phyloP scores from a whole-genome alignment of 352 stramenopile species.

The Pythium diclinum region DNA sequence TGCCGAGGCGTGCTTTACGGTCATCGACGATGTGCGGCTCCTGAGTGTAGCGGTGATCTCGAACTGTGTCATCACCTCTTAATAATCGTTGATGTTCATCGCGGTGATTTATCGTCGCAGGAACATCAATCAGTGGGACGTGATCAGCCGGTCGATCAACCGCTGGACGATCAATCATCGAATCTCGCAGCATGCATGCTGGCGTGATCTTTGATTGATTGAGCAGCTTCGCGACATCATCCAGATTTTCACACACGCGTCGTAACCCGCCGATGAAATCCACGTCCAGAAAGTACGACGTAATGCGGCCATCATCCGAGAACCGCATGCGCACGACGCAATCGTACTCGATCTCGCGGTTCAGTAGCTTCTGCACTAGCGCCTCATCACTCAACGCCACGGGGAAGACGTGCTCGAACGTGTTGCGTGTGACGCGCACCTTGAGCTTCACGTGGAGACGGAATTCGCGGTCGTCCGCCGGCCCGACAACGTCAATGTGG shows the following conservation, averaged over 20 bases:
- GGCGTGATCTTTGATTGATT: constrained; percentile 2
- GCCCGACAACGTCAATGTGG: constrained; percentile 10
- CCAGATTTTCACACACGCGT: constrained; percentile 4
- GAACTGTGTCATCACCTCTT: neutral
- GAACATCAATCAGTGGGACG: neutral
- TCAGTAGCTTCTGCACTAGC: constrained; percentile 10
- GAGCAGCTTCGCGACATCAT: constrained; percentile 15
- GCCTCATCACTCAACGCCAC: constrained; percentile 6
- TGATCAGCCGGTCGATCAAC: no score
- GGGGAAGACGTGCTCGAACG: constrained; percentile 19
- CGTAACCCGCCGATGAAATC: constrained; percentile 13
- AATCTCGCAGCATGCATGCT: constrained; percentile 5
- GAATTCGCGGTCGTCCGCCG: constrained; percentile 10
- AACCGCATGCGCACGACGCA: constrained; percentile 13
- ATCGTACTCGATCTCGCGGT: constrained; percentile 6
- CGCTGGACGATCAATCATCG: neutral
- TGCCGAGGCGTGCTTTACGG: no score
- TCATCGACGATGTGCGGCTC: no score
- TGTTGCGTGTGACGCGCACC: constrained; percentile 9
- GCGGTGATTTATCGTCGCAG: neutral
- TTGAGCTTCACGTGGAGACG: constrained; percentile 13
- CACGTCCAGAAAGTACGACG: constrained; percentile 8
- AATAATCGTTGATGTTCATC: neutral
- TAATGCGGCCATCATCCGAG: constrained; percentile 11
- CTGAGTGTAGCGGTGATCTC: no score